Conservation (phyloP, 164 flowering plant species). For the Sedum album region DNA sequence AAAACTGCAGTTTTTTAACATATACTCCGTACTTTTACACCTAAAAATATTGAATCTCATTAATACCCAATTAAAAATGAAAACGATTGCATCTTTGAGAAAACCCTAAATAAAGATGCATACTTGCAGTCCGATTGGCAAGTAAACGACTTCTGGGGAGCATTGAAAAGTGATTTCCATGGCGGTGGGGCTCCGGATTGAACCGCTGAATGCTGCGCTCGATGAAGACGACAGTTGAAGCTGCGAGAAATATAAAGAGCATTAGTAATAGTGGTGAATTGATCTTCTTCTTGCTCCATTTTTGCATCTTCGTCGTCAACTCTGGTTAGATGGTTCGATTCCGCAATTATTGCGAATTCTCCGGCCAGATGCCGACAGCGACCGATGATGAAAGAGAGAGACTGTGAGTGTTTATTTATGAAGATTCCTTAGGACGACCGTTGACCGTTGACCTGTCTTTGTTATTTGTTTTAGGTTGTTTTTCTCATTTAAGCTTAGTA, state of each 20-base stretch:
- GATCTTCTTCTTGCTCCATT: constrained; percentile 39
- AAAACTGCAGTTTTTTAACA: too few species aligned
- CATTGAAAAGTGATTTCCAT: constrained; percentile 9
- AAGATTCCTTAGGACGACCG: not conserved
- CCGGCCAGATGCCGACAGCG: constrained; percentile 7
- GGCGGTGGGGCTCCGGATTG: constrained; percentile 24
- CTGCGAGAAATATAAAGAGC: constrained; percentile 29
- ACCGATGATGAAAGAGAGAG: not conserved
- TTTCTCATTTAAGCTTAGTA: too few species aligned
- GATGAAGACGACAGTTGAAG: constrained; percentile 35
- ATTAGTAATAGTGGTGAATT: constrained; percentile 34
- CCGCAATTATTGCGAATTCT: not conserved
- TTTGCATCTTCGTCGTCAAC: constrained; percentile 24
- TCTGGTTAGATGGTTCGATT: not conserved
- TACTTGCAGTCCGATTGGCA: constrained; percentile 20
- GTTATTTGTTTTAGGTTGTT: not conserved
- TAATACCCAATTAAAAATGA: not conserved
- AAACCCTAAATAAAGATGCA: not conserved
- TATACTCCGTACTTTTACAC: too few species aligned
- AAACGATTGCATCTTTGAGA: not conserved
- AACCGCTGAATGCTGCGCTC: constrained; percentile 40
- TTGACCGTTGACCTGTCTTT: constrained; percentile 3
- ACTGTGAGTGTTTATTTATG: not conserved
- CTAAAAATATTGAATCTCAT: too few species aligned
- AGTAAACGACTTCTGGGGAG: constrained; percentile 14